These are phyloP conservation scores for Diaporthe aspalathi DNA, from an alignment of 2,329 filamentous ascomycete genomes.

Conservation along the genomic window DNA sequence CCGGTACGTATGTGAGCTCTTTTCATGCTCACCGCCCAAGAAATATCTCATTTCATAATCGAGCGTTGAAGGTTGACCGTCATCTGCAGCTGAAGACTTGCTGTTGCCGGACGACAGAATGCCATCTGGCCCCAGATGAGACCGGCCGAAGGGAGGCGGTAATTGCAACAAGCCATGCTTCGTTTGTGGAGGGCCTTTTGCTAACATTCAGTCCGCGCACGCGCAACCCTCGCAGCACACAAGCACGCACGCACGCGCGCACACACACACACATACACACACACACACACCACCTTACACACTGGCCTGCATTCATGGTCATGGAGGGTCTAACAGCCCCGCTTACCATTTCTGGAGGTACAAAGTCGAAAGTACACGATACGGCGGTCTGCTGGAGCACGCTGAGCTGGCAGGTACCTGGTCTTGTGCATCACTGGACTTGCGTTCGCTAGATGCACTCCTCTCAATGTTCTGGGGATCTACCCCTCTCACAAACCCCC, in stretches of 20 bases:
- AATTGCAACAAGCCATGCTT: slow-evolving; percentile 11
- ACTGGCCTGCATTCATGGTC: slow-evolving; percentile 27
- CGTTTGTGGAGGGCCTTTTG: slow-evolving; percentile 5
- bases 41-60: not conserved
- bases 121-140: not conserved
- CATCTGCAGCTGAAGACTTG: not conserved
- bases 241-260: slow-evolving; percentile 42
- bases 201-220: slow-evolving; percentile 41
- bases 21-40: not conserved
- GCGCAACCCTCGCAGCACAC: slow-evolving; percentile 40
- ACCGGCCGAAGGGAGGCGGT: not conserved
- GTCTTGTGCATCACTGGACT: slow-evolving; percentile 19
- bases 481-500: slow-evolving; percentile 27
- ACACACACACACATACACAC: slow-evolving; percentile 42
- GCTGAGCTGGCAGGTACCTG: slow-evolving; percentile 33
- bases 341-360: slow-evolving; percentile 34
- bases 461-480: not conserved
- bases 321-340: slow-evolving; percentile 29
- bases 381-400: slow-evolving; percentile 34
- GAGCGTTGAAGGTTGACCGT: not conserved
- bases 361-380: slow-evolving; percentile 29
- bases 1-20: slow-evolving; percentile 9
- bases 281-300: slow-evolving; percentile 37
- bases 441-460: slow-evolving; percentile 29
- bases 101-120: slow-evolving; percentile 10